Evolutionary conservation across 1,284 basidiomycete species (phyloP).

Genomic region (Takashimella tepidaria): DNA sequence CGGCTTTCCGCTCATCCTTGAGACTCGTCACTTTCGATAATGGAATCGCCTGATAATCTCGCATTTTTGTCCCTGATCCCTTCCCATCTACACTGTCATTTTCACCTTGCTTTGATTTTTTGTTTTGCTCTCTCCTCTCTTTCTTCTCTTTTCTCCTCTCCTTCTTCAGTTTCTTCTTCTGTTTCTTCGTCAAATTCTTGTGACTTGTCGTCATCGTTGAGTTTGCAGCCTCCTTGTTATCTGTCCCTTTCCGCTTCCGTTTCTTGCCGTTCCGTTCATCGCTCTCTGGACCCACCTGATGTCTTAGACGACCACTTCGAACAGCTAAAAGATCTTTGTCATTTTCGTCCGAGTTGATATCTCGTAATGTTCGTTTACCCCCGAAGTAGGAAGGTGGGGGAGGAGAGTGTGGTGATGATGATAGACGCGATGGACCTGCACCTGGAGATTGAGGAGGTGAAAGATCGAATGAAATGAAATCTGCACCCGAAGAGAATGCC

Average conservation of each 20-base stretch:
- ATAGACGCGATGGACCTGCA: background rate
- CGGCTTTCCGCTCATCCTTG: slow-evolving; percentile 58
- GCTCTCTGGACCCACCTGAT: background rate
- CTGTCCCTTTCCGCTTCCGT: too few relatives aligned
- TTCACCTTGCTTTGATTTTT: background rate
- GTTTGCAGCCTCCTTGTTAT: background rate
- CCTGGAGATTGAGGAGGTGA: slow-evolving; percentile 3
- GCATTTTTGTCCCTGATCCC: background rate
- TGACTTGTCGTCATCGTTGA: background rate
- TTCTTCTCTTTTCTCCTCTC: slow-evolving; percentile 8
- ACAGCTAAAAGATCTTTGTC: background rate
- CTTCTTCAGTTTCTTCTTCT: background rate
- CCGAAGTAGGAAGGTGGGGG: background rate
- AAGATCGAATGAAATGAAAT: slow-evolving; percentile 59
- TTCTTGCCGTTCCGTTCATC: background rate
- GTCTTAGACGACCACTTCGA: background rate
- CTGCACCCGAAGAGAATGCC: slow-evolving; percentile 40
- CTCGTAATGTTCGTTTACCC: background rate
- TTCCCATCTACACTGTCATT: background rate
- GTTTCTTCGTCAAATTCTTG: background rate
- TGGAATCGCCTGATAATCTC: too few relatives aligned
- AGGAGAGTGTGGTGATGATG: background rate
- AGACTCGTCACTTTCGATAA: slow-evolving; percentile 46
- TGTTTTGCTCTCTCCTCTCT: background rate
- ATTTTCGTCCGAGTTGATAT: background rate